Conservation (phyloP, 1,284 basidiomycete genomes). For the Leccinum angustisporum region DNA sequence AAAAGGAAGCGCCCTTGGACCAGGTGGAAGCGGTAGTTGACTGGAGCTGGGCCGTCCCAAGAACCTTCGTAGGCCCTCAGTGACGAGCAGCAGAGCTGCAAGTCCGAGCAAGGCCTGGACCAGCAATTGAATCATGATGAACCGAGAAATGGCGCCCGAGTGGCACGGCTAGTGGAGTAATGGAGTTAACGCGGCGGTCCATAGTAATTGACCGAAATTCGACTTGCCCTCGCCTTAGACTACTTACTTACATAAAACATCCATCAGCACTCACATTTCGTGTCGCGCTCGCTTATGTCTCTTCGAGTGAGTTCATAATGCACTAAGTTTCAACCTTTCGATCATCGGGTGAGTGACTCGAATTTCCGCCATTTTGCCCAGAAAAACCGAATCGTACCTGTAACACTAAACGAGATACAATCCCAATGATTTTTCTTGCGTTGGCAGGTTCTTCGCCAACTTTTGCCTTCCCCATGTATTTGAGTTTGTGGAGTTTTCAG, state of each 20-base stretch:
- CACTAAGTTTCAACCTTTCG: not conserved
- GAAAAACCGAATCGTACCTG: too few relatives aligned
- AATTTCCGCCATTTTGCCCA: not conserved
- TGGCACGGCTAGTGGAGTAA: too few relatives aligned
- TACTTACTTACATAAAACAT: too few relatives aligned
- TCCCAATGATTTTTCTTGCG: not conserved
- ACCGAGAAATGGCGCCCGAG: too few relatives aligned
- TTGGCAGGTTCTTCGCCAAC: too few relatives aligned
- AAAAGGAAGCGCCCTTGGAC: not conserved
- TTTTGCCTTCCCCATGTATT: too few relatives aligned
- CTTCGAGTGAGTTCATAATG: not conserved
- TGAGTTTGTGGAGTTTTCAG: too few relatives aligned
- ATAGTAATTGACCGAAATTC: too few relatives aligned
- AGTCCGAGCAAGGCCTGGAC: not conserved
- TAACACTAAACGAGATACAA: too few relatives aligned
- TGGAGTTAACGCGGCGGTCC: too few relatives aligned
- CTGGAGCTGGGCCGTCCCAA: not conserved
- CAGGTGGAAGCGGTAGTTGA: not conserved
- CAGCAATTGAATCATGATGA: not conserved
- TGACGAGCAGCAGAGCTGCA: not conserved
- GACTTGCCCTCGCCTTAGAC: too few relatives aligned
- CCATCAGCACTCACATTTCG: too few relatives aligned
- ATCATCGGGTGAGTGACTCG: not conserved
- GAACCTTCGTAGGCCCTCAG: not conserved
- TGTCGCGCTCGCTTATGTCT: not conserved